Percentiles rank a stretch among this genome's conserved stretches.
These are phyloP conservation scores for Mucor piriformis DNA, from an alignment of 371 early-diverging fungal genomes.

Conservation along the genomic window DNA sequence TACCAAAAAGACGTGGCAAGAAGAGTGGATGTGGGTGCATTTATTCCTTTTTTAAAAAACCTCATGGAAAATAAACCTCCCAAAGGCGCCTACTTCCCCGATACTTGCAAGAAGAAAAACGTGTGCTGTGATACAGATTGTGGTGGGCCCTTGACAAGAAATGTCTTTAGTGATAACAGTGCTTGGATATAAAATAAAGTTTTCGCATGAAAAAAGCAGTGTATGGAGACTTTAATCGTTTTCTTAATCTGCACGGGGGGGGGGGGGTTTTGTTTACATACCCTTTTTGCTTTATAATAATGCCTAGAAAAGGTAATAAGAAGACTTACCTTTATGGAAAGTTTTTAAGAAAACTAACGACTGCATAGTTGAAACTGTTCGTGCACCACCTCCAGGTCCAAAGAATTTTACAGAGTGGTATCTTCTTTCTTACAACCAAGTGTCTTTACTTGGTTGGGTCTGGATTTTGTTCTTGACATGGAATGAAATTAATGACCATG, in stretches of 20 bases:
- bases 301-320: too few relatives aligned
- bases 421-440: constrained; percentile 79
- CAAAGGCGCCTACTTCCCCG: constrained; percentile 6
- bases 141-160: constrained; percentile 16
- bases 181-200: constrained; percentile 12
- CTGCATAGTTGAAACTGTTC: not conserved
- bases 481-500: constrained; percentile 49
- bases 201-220: too few relatives aligned
- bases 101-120: constrained; percentile 18
- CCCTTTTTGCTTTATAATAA: too few relatives aligned
- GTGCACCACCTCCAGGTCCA: constrained; percentile 21
- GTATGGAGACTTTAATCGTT: too few relatives aligned
- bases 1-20: constrained; percentile 23
- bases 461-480: constrained; percentile 64
- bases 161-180: constrained; percentile 22
- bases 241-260: too few relatives aligned
- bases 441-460: constrained; percentile 76
- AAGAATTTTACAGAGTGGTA: constrained; percentile 55
- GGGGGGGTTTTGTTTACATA: too few relatives aligned
- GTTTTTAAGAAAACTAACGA: too few relatives aligned
- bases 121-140: constrained; percentile 33
- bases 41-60: constrained; percentile 19
- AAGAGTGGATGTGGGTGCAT: constrained; percentile 17
- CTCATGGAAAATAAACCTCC: constrained; percentile 10
- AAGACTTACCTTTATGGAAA: too few relatives aligned